Conservation (phyloP, 306 rosid genomes). For the Urtica urens region DNA sequence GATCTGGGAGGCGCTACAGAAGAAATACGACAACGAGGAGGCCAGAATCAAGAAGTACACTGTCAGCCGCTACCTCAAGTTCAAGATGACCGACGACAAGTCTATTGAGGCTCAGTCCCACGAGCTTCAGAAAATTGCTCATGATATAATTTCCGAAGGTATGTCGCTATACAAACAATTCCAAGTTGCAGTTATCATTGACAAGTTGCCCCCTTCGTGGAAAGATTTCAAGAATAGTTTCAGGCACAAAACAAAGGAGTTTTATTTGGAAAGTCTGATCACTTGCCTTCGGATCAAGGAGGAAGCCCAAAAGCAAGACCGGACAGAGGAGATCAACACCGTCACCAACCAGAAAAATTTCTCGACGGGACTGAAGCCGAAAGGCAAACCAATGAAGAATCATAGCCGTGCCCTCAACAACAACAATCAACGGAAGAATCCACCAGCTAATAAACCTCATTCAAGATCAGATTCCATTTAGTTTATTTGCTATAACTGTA, state of each 20-base stretch:
- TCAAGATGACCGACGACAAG: not conserved
- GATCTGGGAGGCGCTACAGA: too few species aligned
- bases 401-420: not conserved
- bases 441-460: not conserved
- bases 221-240: not conserved
- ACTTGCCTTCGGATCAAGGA: slow-evolving; percentile 1
- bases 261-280: not conserved
- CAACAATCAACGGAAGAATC: not conserved
- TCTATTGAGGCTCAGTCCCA: not conserved
- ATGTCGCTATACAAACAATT: too few species aligned
- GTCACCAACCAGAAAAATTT: not conserved
- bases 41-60: too few species aligned
- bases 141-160: too few species aligned
- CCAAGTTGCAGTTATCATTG: not conserved
- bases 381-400: not conserved
- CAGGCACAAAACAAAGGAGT: not conserved
- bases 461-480: not conserved
- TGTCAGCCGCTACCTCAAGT: not conserved
- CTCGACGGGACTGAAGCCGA: not conserved
- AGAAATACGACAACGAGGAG: too few species aligned
- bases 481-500: not conserved
- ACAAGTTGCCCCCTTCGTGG: not conserved
- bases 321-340: not conserved
- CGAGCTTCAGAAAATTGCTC: not conserved
- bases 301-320: not conserved